Percentiles rank a stretch among this genome's conserved stretches.
These are phyloP conservation scores for Papiliotrema flavescens DNA, from an alignment of 1,284 basidiomycete genomes.

Conservation along the genomic window DNA sequence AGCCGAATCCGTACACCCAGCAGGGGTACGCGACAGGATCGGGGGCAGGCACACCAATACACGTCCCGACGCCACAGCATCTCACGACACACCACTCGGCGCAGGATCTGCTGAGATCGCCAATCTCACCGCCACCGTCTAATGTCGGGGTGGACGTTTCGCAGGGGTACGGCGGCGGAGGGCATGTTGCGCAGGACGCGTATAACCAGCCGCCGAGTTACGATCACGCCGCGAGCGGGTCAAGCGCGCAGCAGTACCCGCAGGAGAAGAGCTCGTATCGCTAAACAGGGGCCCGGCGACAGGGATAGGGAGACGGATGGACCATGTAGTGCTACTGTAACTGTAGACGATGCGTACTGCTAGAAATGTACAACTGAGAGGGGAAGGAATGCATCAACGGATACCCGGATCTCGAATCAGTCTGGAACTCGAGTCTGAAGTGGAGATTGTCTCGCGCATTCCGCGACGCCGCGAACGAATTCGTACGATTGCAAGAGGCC, in stretches of 20 bases:
- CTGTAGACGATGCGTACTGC: too few relatives aligned
- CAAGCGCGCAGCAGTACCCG: not conserved
- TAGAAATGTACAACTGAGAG: too few relatives aligned
- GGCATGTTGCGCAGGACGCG: constrained; percentile 4
- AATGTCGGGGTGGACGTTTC: not conserved
- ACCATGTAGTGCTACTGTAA: too few relatives aligned
- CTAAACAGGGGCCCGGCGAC: not conserved
- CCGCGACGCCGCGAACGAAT: too few relatives aligned
- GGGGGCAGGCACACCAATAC: not conserved
- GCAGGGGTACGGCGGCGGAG: not conserved
- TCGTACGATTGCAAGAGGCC: too few relatives aligned
- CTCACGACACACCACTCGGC: constrained; percentile 1
- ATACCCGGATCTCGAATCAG: too few relatives aligned
- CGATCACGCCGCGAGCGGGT: constrained; percentile 8
- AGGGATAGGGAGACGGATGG: too few relatives aligned
- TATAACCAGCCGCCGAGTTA: constrained; percentile 22
- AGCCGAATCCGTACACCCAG: not conserved
- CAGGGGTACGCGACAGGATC: not conserved
- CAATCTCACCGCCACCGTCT: not conserved
- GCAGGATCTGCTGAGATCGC: constrained; percentile 2
- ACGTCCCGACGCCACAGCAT: constrained; percentile 8
- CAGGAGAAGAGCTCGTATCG: constrained; percentile 11
- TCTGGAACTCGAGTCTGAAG: too few relatives aligned
- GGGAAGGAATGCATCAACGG: too few relatives aligned
- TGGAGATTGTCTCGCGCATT: too few relatives aligned